Evolutionary conservation across 805 yeast genomes (phyloP).

Genomic region (Pichia heedii): DNA sequence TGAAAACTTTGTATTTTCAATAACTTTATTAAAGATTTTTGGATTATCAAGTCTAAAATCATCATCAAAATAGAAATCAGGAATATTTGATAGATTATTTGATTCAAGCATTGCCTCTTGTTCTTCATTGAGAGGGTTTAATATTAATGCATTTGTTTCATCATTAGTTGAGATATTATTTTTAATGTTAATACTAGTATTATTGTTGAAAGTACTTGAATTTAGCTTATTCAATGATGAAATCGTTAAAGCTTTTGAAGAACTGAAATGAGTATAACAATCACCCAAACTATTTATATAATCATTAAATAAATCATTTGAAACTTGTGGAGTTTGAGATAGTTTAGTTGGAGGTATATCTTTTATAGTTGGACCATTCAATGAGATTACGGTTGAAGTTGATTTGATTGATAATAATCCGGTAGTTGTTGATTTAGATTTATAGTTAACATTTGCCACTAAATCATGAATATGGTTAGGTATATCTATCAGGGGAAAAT

Average conservation of each 20-base stretch:
- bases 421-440: constrained; percentile 21
- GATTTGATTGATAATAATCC: constrained; percentile 23
- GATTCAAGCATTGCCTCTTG: constrained; percentile 18
- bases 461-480: constrained; percentile 34
- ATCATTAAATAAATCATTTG: constrained; percentile 33
- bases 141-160: too few relatives aligned
- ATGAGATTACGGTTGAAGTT: constrained; percentile 35
- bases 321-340: constrained; percentile 31
- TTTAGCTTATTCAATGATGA: constrained; percentile 32
- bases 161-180: constrained; percentile 2
- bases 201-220: not conserved
- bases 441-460: constrained; percentile 50
- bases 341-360: constrained; percentile 82
- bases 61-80: constrained; percentile 56
- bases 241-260: constrained; percentile 35
- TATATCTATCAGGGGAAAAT: not conserved
- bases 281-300: constrained; percentile 36
- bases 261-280: constrained; percentile 37
- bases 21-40: constrained; percentile 65
- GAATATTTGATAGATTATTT: constrained; percentile 41
- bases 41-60: constrained; percentile 85
- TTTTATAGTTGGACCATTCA: constrained; percentile 60
- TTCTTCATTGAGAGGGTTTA: constrained; percentile 10
- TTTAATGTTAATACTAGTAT: constrained; percentile 9
- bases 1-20: constrained; percentile 43